A percentile compares a stretch with the other conserved stretches of the same genome.
These are phyloP conservation scores for Wakefieldia striispora DNA, from an alignment of 768 basidiomycete genomes.

Conservation along the genomic window DNA sequence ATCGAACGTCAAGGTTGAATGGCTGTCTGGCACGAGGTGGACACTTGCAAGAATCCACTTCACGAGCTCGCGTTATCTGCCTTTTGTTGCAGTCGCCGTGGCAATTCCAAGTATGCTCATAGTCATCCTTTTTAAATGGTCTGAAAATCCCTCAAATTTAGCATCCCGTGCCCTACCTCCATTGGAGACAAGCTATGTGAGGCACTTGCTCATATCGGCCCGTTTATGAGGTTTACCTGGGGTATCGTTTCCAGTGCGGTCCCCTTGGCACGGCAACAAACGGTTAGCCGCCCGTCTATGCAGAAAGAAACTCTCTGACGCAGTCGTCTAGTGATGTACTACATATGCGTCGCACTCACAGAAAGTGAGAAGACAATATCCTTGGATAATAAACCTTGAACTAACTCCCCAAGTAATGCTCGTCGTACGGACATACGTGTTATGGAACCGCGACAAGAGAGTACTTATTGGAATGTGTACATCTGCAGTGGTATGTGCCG, in stretches of 20 bases:
- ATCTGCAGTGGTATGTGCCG: conserved; percentile 8
- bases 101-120: conserved; percentile 9
- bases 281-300: not conserved
- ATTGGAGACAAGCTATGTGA: conserved; percentile 8
- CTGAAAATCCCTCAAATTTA: not conserved
- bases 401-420: conserved; percentile 11
- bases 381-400: not conserved
- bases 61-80: conserved; percentile 19
- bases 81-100: conserved; percentile 16
- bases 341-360: conserved; percentile 10
- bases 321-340: conserved; percentile 9
- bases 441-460: conserved; percentile 18
- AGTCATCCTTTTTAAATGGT: not conserved
- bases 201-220: not conserved
- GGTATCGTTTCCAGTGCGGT: conserved; percentile 6
- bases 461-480: conserved; percentile 15
- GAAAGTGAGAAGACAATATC: conserved; percentile 12
- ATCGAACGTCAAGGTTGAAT: conserved; percentile 7
- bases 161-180: conserved; percentile 1
- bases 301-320: not conserved
- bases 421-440: conserved; percentile 18
- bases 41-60: conserved; percentile 18
- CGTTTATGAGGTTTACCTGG: not conserved
- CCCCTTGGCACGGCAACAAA: conserved; percentile 8
- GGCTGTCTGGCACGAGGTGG: conserved; percentile 18